phyloP scores from a whole-genome alignment of 805 yeast species.

The Cyberlindnera saturnus region DNA sequence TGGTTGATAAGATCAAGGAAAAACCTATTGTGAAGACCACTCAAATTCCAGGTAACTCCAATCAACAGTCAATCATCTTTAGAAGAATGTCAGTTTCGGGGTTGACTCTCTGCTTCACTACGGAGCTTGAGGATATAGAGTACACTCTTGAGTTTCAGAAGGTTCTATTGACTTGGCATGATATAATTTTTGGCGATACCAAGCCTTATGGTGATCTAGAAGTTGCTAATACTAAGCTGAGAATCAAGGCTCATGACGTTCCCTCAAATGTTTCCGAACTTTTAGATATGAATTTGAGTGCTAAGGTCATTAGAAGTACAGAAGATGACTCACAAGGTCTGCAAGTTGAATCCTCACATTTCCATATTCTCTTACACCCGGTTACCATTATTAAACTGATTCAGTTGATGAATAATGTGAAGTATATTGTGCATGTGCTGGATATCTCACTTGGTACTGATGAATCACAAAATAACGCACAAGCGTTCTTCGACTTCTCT shows the following conservation, averaged over 20 bases:
- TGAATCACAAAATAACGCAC: neutral
- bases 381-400: constrained; percentile 33
- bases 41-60: no score
- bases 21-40: no score
- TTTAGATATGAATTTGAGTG: constrained; percentile 40
- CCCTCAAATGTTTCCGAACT: constrained; percentile 35
- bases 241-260: constrained; percentile 25
- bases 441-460: neutral
- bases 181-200: constrained; percentile 2
- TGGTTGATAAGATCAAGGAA: no score
- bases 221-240: constrained; percentile 24
- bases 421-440: neutral
- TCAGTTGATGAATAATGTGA: constrained; percentile 9
- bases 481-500: constrained; percentile 24
- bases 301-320: constrained; percentile 37
- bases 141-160: constrained; percentile 9
- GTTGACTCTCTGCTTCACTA: constrained; percentile 1
- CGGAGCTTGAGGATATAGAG: constrained; percentile 1
- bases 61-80: neutral
- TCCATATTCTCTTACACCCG: constrained; percentile 54
- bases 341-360: constrained; percentile 53
- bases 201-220: constrained; percentile 19
- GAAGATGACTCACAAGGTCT: constrained; percentile 34
- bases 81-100: constrained; percentile 7
- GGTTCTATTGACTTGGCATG: constrained; percentile 7